Conservation (phyloP, 306 rosid genomes). For the Quercus rubra region DNA sequence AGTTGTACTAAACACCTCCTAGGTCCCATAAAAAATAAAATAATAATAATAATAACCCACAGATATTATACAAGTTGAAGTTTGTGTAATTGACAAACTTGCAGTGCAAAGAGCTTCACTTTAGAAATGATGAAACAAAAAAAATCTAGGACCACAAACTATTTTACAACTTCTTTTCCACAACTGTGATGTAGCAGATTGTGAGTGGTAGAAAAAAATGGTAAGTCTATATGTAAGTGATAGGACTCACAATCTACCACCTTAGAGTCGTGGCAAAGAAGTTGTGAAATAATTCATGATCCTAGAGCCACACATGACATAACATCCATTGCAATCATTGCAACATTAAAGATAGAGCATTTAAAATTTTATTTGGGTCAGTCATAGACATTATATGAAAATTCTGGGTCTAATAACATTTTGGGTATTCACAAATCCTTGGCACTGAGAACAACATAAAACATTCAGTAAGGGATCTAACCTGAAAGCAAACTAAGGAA, state of each 20-base stretch:
- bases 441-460: background rate
- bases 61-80: background rate
- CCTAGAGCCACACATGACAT: too few species aligned
- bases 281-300: too few species aligned
- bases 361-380: background rate
- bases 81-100: background rate
- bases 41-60: background rate
- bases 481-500: background rate
- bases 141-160: too few species aligned
- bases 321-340: background rate
- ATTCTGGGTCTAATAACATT: background rate
- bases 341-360: background rate
- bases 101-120: background rate
- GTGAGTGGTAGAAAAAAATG: too few species aligned
- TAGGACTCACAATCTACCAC: too few species aligned
- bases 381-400: background rate
- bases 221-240: too few species aligned
- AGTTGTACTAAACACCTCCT: background rate
- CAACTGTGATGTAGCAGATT: too few species aligned
- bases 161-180: too few species aligned
- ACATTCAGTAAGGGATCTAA: background rate
- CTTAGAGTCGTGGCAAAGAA: too few species aligned
- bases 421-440: background rate
- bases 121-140: background rate
- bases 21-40: background rate